Conservation (phyloP, 2,329 filamentous ascomycete genomes). For the Colletotrichum tofieldiae region DNA sequence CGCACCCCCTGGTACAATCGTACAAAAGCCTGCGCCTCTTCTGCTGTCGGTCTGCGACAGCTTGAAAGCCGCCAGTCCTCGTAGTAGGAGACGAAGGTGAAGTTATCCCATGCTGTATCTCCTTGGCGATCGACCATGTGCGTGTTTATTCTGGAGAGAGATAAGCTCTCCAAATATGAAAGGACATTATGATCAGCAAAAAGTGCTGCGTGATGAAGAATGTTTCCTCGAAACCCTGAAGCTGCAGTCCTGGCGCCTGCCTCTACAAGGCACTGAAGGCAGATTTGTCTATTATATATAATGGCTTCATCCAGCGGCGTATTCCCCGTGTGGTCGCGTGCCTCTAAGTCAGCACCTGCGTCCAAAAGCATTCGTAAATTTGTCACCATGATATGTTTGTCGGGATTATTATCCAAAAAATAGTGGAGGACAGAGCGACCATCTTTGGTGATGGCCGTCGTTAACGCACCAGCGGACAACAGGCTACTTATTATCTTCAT, state of each 20-base stretch:
- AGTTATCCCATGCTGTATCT: not conserved
- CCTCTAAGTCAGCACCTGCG: not conserved
- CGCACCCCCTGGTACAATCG: not conserved
- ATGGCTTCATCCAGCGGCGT: not conserved
- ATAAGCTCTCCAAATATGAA: not conserved
- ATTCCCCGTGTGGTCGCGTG: accelerated
- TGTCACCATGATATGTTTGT: accelerated
- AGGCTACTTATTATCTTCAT: not conserved
- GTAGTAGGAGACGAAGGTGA: accelerated
- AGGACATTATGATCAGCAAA: accelerated
- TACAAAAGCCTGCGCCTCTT: not conserved
- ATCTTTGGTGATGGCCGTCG: accelerated
- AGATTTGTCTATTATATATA: accelerated
- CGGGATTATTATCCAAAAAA: accelerated
- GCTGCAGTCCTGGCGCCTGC: not conserved
- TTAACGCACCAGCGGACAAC: not conserved
- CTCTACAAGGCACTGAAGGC: not conserved
- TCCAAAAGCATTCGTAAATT: not conserved
- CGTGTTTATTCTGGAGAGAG: accelerated
- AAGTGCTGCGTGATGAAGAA: not conserved
- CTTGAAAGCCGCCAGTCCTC: accelerated
- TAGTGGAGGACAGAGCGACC: not conserved
- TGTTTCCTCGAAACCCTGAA: accelerated
- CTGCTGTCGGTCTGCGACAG: accelerated
- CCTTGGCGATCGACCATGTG: accelerated